These are phyloP conservation scores for Cordyceps cicadae DNA, from an alignment of 2,329 filamentous ascomycete genomes.

Conservation along the genomic window DNA sequence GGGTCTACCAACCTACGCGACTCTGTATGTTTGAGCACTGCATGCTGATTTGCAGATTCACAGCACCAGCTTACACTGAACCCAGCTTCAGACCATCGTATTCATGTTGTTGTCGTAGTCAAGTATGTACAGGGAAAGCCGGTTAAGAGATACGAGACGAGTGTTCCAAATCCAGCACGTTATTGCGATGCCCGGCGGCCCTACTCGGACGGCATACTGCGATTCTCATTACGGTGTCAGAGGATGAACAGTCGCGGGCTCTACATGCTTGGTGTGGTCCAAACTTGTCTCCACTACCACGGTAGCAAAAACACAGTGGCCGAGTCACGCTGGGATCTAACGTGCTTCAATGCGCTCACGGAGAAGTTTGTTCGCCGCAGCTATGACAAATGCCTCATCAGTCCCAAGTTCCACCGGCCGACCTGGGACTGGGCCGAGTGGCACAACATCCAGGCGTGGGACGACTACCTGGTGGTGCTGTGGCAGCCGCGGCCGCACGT, in stretches of 20 bases:
- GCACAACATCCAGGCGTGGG: slow-evolving; percentile 10
- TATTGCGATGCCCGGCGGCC: neutral
- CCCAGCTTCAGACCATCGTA: slow-evolving; percentile 1
- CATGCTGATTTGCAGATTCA: neutral
- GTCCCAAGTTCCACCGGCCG: slow-evolving; percentile 7
- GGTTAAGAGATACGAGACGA: slow-evolving; percentile 1
- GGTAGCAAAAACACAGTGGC: neutral
- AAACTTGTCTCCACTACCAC: slow-evolving; percentile 4
- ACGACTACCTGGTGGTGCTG: slow-evolving; percentile 12
- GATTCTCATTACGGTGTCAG: slow-evolving; percentile 10
- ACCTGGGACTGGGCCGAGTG: slow-evolving; percentile 13
- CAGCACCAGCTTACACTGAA: neutral
- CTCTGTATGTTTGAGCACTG: neutral
- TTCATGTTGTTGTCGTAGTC: slow-evolving; percentile 6
- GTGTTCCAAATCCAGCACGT: neutral
- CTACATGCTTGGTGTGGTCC: slow-evolving; percentile 5
- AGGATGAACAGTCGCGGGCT: slow-evolving; percentile 10
- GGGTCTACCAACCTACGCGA: neutral
- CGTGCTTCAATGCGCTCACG: slow-evolving; percentile 12
- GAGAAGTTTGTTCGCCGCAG: neutral
- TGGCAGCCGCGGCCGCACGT: slow-evolving; percentile 11
- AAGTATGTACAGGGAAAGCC: slow-evolving; percentile 4
- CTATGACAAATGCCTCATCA: slow-evolving; percentile 7
- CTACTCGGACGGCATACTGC: slow-evolving; percentile 1
- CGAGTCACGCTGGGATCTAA: neutral